phyloP scores from a whole-genome alignment of 1,284 basidiomycete species.

The Thecaphora frezii region DNA sequence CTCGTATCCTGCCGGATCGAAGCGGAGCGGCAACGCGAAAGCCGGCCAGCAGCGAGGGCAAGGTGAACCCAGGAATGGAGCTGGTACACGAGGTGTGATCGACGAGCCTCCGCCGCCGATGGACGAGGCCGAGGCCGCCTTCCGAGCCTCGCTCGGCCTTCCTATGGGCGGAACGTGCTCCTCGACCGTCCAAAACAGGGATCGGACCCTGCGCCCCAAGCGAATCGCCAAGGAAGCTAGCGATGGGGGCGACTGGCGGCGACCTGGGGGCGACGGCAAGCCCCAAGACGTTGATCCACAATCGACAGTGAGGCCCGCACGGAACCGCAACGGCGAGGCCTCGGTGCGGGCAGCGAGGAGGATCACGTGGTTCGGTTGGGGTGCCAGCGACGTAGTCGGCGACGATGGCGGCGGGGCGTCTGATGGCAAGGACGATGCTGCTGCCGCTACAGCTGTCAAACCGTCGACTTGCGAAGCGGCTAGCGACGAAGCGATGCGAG shows the following conservation, averaged over 20 bases:
- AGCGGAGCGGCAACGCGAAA: no score
- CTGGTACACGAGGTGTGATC: no score
- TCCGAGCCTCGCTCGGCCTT: conserved; percentile 26
- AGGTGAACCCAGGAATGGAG: no score
- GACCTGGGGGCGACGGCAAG: no score
- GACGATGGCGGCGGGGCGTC: background rate
- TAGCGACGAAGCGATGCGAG: background rate
- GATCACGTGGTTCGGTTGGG: background rate
- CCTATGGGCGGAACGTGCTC: no score
- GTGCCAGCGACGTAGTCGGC: background rate
- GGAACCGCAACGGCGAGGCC: background rate
- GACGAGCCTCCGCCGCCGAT: conserved; percentile 27
- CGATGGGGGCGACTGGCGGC: no score
- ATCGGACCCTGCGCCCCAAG: no score
- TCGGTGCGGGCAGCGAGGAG: background rate
- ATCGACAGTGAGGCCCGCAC: background rate
- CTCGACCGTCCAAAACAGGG: no score
- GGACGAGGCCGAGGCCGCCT: conserved; percentile 37
- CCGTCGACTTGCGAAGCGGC: background rate
- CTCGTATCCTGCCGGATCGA: no score
- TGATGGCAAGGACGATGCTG: background rate
- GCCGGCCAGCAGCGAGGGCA: no score
- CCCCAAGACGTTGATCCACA: no score
- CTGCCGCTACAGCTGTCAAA: background rate
- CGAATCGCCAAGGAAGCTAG: no score